A percentile compares a stretch with the other conserved stretches of the same genome.
These are phyloP conservation scores for Mycena metata DNA, from an alignment of 768 basidiomycete genomes.

Conservation along the genomic window DNA sequence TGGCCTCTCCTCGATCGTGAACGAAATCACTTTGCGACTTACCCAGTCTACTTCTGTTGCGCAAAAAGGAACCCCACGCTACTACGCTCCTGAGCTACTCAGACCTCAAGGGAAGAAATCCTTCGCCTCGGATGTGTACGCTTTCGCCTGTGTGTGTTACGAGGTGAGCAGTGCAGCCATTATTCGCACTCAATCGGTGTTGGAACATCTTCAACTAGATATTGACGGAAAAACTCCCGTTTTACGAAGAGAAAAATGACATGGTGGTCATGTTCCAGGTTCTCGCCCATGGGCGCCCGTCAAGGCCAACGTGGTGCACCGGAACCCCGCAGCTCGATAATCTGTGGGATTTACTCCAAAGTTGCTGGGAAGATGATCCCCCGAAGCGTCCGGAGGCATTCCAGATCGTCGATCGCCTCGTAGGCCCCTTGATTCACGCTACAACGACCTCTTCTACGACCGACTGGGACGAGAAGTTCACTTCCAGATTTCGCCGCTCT, in stretches of 20 bases:
- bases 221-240: conserved; percentile 21
- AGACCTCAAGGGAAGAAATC: conserved; percentile 30
- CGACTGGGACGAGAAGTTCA: conserved; percentile 30
- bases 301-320: neutral
- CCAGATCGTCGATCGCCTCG: conserved; percentile 11
- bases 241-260: conserved; percentile 21
- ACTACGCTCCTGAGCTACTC: conserved; percentile 55
- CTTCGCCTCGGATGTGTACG: conserved; percentile 54
- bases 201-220: no score
- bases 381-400: conserved; percentile 9
- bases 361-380: conserved; percentile 14
- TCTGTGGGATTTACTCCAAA: conserved; percentile 22
- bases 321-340: neutral
- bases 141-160: conserved; percentile 57
- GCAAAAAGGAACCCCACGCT: conserved; percentile 50
- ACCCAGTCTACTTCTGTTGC: conserved; percentile 36
- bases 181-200: neutral
- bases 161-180: conserved; percentile 41
- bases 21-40: conserved; percentile 37
- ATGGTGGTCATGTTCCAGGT: conserved; percentile 19
- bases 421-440: conserved; percentile 16
- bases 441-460: conserved; percentile 8
- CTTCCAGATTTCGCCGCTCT: conserved; percentile 23
- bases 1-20: conserved; percentile 53
- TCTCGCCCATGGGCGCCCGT: neutral